Conservation (phyloP, 495 filamentous ascomycete species). For the Ascobolus immersus region DNA sequence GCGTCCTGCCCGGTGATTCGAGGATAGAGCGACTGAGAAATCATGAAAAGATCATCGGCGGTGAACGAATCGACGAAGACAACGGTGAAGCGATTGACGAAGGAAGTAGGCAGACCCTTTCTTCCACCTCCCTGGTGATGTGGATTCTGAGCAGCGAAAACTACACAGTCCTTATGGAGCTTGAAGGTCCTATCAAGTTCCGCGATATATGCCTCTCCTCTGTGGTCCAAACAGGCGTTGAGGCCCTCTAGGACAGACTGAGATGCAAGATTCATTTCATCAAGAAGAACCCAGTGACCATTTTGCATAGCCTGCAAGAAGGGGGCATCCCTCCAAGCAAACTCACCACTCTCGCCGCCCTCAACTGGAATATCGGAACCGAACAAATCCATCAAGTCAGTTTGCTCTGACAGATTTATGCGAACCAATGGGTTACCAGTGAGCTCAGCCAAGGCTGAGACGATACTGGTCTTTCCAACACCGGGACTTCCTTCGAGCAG, state of each 20-base stretch:
- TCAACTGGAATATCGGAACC: conserved; percentile 90
- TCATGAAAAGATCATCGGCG: conserved; percentile 51
- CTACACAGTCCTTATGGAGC: conserved; percentile 61
- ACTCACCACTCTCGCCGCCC: conserved; percentile 61
- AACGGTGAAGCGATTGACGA: conserved; percentile 93
- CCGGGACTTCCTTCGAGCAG: conserved; percentile 87
- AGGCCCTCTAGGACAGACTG: conserved; percentile 92
- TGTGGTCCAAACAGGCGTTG: conserved; percentile 91
- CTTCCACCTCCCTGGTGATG: conserved; percentile 89
- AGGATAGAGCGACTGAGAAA: conserved; percentile 55
- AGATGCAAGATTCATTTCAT: conserved; percentile 97
- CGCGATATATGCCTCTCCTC: conserved; percentile 83
- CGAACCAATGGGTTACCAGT: conserved; percentile 59
- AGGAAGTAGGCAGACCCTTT: conserved; percentile 85
- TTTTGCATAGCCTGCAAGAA: conserved; percentile 90
- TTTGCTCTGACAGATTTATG: conserved; percentile 94
- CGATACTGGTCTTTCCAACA: conserved; percentile 86
- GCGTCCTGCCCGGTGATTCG: conserved; percentile 28
- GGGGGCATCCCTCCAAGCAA: conserved; percentile 84
- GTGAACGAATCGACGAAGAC: conserved; percentile 83
- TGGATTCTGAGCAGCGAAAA: conserved; percentile 94
- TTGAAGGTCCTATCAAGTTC: conserved; percentile 85
- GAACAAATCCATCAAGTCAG: conserved; percentile 89
- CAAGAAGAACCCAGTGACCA: conserved; percentile 83
- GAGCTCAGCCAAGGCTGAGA: conserved; percentile 55